Conservation (phyloP, 495 filamentous ascomycete genomes). For the Cenococcum geophilum region DNA sequence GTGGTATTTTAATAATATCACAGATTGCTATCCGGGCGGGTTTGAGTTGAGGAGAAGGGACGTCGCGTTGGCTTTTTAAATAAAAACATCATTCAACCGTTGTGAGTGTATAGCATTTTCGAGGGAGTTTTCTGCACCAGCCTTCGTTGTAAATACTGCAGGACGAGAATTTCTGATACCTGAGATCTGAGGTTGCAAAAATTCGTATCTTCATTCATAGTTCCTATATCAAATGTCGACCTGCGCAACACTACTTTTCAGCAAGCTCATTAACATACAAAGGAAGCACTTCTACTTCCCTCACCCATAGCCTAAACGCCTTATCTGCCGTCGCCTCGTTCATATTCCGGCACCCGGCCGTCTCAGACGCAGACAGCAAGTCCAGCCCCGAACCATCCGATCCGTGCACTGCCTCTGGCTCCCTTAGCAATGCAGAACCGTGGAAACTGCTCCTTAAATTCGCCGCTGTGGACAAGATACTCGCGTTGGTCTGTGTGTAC, state of each 20-base stretch:
- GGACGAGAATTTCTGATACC: too few relatives aligned
- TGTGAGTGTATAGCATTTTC: too few relatives aligned
- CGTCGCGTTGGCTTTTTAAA: too few relatives aligned
- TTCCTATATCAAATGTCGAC: too few relatives aligned
- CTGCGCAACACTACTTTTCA: too few relatives aligned
- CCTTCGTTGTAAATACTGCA: too few relatives aligned
- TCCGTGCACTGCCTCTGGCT: slow-evolving; percentile 12
- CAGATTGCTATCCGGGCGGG: neutral
- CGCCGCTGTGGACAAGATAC: slow-evolving; percentile 38
- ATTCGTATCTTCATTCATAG: too few relatives aligned
- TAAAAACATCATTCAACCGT: too few relatives aligned
- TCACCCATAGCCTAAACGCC: slow-evolving; percentile 35
- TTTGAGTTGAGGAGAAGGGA: slow-evolving; percentile 1
- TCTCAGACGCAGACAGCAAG: slow-evolving; percentile 32
- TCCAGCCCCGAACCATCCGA: slow-evolving; percentile 27
- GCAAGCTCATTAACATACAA: slow-evolving; percentile 32
- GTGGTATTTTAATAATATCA: slow-evolving; percentile 44
- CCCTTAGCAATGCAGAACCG: neutral
- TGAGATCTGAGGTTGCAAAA: too few relatives aligned
- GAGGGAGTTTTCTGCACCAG: too few relatives aligned
- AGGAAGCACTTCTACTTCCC: slow-evolving; percentile 30
- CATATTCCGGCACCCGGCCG: slow-evolving; percentile 28
- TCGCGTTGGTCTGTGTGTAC: slow-evolving; percentile 46
- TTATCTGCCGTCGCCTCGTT: slow-evolving; percentile 22
- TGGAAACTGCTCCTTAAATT: slow-evolving; percentile 17